These are phyloP conservation scores for Climacium dendroides DNA, from an alignment of 225 moss, liverwort and hornwort species.

Conservation along the genomic window DNA sequence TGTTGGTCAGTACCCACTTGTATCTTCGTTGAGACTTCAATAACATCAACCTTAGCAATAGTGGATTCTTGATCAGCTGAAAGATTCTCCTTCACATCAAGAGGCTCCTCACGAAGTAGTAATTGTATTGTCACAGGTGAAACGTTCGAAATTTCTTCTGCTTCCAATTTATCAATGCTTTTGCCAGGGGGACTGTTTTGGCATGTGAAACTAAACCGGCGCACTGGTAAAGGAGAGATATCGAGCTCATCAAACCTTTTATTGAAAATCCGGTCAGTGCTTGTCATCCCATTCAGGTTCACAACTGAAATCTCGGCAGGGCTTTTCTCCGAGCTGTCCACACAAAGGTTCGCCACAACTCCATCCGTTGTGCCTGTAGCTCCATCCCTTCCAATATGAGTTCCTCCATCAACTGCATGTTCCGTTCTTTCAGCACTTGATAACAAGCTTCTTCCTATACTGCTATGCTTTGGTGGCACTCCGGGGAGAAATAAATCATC, in stretches of 20 bases:
- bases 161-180: not conserved
- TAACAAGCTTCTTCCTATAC: not conserved
- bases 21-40: not conserved
- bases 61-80: not conserved
- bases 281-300: conserved; percentile 12
- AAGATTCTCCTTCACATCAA: not conserved
- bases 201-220: conserved; percentile 74
- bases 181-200: conserved; percentile 20
- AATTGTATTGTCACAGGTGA: not conserved
- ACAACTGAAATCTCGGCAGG: not conserved
- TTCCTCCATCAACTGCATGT: not conserved
- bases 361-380: not conserved
- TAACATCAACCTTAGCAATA: not conserved
- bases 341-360: not conserved
- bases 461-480: conserved; percentile 4
- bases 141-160: not conserved
- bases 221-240: conserved; percentile 78
- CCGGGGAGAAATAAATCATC: conserved; percentile 46
- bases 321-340: not conserved
- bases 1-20: not conserved
- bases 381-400: not conserved
- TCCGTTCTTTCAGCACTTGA: conserved; percentile 2
- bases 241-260: conserved; percentile 41
- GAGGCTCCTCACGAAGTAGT: not conserved
- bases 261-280: conserved; percentile 5